These are phyloP conservation scores for Tolypocladium cylindrosporum DNA, from an alignment of 2,329 filamentous ascomycete genomes.

Conservation along the genomic window DNA sequence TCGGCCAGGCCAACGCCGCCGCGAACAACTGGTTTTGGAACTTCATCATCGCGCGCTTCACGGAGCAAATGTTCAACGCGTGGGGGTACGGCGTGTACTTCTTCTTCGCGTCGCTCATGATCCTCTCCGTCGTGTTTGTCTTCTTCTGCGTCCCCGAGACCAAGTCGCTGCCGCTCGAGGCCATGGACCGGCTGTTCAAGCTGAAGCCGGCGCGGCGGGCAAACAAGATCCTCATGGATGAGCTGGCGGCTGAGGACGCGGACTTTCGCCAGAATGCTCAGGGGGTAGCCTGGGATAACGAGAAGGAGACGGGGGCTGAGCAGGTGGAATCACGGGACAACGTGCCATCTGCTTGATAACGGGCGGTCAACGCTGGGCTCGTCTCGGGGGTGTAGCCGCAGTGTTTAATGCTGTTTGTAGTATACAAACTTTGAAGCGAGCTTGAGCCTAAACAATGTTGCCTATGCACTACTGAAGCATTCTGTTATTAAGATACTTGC, in stretches of 20 bases:
- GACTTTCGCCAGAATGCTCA: slow-evolving; percentile 21
- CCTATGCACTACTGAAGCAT: no score
- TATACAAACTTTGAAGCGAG: neutral
- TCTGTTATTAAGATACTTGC: no score
- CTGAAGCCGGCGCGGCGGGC: slow-evolving; percentile 33
- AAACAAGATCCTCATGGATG: slow-evolving; percentile 31
- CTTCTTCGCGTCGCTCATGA: slow-evolving; percentile 57
- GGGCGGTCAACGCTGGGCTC: neutral
- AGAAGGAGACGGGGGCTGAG: slow-evolving; percentile 14
- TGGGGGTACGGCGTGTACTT: slow-evolving; percentile 58
- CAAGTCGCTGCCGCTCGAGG: slow-evolving; percentile 54
- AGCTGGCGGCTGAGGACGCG: slow-evolving; percentile 25
- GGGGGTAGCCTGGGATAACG: slow-evolving; percentile 14
- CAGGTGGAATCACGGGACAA: slow-evolving; percentile 11
- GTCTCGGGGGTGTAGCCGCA: neutral
- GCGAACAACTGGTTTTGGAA: slow-evolving; percentile 67
- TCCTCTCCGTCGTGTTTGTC: slow-evolving; percentile 46
- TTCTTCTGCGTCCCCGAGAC: slow-evolving; percentile 58
- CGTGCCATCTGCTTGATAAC: neutral
- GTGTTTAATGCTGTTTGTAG: neutral
- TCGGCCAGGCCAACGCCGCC: slow-evolving; percentile 63
- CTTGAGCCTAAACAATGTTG: neutral
- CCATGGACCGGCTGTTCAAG: slow-evolving; percentile 53
- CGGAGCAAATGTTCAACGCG: slow-evolving; percentile 50
- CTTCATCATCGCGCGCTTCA: slow-evolving; percentile 59